These are phyloP conservation scores for Zygoascus bituminiphila DNA, from an alignment of 805 yeast species.

Conservation along the genomic window DNA sequence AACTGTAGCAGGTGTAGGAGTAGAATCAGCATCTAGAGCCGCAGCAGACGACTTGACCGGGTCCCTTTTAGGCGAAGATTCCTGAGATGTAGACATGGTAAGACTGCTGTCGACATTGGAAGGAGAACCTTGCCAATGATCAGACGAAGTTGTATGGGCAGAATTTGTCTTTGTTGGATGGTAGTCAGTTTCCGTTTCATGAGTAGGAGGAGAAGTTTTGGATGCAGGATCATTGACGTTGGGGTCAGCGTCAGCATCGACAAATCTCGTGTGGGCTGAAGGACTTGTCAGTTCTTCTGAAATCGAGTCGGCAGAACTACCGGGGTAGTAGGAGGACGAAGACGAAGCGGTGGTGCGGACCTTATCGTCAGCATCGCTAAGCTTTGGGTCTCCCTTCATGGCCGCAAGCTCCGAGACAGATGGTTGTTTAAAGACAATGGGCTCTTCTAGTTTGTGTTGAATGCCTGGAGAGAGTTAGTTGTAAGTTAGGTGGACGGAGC, in stretches of 20 bases:
- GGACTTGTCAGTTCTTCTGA: background rate
- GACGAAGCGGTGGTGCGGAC: background rate
- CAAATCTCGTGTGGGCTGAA: too few species aligned
- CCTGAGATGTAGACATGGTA: background rate
- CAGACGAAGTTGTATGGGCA: background rate
- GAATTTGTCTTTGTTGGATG: background rate
- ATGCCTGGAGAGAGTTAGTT: background rate
- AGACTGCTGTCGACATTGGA: background rate
- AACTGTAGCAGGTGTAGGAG: background rate
- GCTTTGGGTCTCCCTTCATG: background rate
- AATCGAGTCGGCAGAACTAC: background rate
- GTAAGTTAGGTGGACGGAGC: background rate
- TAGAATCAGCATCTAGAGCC: background rate
- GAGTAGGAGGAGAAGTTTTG: too few species aligned
- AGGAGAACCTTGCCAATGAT: background rate
- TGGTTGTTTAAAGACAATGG: constrained; percentile 1
- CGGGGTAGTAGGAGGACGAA: background rate
- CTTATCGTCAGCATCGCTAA: too few species aligned
- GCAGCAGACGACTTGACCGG: background rate
- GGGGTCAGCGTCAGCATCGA: too few species aligned
- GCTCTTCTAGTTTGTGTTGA: constrained; percentile 2
- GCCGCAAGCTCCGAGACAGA: background rate
- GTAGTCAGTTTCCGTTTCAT: too few species aligned
- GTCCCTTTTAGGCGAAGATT: background rate
- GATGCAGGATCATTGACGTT: too few species aligned